These are phyloP conservation scores for Cajanus cajan DNA, from an alignment of 306 rosid genomes.

Conservation along the genomic window DNA sequence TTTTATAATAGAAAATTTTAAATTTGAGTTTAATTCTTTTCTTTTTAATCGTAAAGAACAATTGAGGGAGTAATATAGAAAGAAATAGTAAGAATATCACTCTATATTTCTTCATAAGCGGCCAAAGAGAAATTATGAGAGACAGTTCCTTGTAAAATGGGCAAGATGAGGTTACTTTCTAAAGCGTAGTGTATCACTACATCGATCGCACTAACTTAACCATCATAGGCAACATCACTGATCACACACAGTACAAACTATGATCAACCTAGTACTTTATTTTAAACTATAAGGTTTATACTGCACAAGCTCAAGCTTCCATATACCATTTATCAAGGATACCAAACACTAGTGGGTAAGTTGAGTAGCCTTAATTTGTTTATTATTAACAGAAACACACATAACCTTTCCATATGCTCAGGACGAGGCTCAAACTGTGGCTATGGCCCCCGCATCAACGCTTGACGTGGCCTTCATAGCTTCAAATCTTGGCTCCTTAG, in stretches of 20 bases:
- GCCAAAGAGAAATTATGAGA: slow-evolving; percentile 36
- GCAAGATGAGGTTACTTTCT: slow-evolving; percentile 28
- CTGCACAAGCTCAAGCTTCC: slow-evolving; percentile 25
- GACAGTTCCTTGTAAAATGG: slow-evolving; percentile 23
- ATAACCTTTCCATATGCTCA: neutral
- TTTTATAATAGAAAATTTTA: neutral
- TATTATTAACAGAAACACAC: slow-evolving; percentile 28
- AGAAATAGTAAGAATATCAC: neutral
- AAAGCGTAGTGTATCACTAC: slow-evolving; percentile 33
- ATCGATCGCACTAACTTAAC: slow-evolving; percentile 27
- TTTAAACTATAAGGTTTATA: slow-evolving; percentile 5
- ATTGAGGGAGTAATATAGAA: neutral
- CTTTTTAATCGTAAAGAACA: neutral
- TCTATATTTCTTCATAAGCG: slow-evolving; percentile 8
- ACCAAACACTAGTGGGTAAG: neutral
- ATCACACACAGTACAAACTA: slow-evolving; percentile 22
- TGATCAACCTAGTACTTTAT: slow-evolving; percentile 22
- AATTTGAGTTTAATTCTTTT: neutral
- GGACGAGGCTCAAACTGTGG: slow-evolving; percentile 50
- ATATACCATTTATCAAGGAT: slow-evolving; percentile 6
- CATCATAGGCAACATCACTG: slow-evolving; percentile 27
- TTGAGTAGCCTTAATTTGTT: slow-evolving; percentile 9
- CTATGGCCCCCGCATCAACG: slow-evolving; percentile 46
- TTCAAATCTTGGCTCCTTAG: slow-evolving; percentile 95
- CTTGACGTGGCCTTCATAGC: slow-evolving; percentile 69